Base-by-base conservation (phyloP, 257 asterid species). In the Thymus quinquecostatus region DNA sequence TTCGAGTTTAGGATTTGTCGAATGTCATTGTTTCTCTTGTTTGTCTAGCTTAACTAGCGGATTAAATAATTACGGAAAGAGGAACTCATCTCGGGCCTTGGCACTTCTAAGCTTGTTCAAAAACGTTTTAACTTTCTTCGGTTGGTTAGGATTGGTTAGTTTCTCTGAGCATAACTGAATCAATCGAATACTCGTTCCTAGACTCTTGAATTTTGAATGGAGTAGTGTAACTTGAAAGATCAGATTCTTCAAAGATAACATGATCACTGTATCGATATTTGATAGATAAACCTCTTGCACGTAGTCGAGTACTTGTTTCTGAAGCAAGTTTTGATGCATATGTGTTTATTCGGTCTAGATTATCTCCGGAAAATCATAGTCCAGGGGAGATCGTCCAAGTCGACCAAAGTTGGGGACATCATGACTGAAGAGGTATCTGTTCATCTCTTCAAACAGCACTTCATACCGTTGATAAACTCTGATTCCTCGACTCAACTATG, bases 361-460 rank as follows among this genome's bases (percentile, higher is more conserved):
- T 94, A 94, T 79, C 97, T 94, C 69, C 74, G 97, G 90, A 94
- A 91, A 81, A 91, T 91, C 83, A 94, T 94, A 64, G 92, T 94
- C 10, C 97, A 94, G 73, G 98, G 97, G 73, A 84, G 97, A 69
- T 94, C 98, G 66, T 94, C 97, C 78, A 91, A 91, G 82, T 85
- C 97, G 8, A 91, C 96, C 5, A 94, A 89, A 84, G 98, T 94
- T 44, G 98, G 98, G 66, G 97, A 94, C 83, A 91, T 94, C 63
- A 94, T 94, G 98, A 94, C 98, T 1, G 98, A 94, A 80, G 99
- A 94, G 97, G 97, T 94, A 87, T 48, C 6, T 38, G 53, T 70
- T 60, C n/a, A 21, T 60, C 33, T 48, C 10, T 10, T 36, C 60
- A 38, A 64, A 64, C 12, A 14, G 33, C 55, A 55, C 14, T 68